Evolutionary conservation across 441 rosid species (phyloP).

Genomic region (Pelargonium citronellum): DNA sequence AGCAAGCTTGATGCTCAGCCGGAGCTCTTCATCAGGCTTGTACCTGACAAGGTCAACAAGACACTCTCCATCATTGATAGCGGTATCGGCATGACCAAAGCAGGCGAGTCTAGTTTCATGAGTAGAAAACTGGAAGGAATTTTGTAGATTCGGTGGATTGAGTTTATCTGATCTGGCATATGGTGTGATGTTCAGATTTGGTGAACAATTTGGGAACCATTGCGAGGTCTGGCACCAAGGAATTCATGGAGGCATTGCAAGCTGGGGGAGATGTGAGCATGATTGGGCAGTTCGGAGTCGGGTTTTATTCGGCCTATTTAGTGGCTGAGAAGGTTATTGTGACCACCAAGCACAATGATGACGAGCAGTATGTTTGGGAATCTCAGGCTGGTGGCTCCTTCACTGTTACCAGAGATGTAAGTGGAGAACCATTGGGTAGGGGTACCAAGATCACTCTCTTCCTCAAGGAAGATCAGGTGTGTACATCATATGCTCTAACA

Average conservation of each 20-base stretch:
- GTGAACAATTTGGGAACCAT: conserved; percentile 92
- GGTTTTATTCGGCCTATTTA: conserved; percentile 55
- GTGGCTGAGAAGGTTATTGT: conserved; percentile 80
- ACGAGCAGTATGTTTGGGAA: no score
- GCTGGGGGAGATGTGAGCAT: conserved; percentile 96
- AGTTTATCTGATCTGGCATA: not conserved
- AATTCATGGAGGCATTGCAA: conserved; percentile 87
- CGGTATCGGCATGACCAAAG: conserved; percentile 80
- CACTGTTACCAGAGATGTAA: conserved; percentile 71
- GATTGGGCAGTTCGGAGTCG: conserved; percentile 70
- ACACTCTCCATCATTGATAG: conserved; percentile 62
- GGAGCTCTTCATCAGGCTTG: conserved; percentile 60
- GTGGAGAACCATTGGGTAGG: conserved; percentile 76
- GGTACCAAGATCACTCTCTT: conserved; percentile 77
- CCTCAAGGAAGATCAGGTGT: conserved; percentile 87
- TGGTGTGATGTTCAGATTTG: conserved; percentile 38
- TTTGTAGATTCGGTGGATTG: no score
- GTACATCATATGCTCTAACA: no score
- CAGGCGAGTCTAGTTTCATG: no score
- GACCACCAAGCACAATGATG: conserved; percentile 70
- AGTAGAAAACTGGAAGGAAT: no score
- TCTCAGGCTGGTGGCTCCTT: no score
- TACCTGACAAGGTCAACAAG: conserved; percentile 66
- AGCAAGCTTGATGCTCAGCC: conserved; percentile 81
- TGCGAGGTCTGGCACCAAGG: conserved; percentile 98